Evolutionary conservation across 805 yeast species (phyloP).

Genomic region (Kregervanrija pseudodelftensis): DNA sequence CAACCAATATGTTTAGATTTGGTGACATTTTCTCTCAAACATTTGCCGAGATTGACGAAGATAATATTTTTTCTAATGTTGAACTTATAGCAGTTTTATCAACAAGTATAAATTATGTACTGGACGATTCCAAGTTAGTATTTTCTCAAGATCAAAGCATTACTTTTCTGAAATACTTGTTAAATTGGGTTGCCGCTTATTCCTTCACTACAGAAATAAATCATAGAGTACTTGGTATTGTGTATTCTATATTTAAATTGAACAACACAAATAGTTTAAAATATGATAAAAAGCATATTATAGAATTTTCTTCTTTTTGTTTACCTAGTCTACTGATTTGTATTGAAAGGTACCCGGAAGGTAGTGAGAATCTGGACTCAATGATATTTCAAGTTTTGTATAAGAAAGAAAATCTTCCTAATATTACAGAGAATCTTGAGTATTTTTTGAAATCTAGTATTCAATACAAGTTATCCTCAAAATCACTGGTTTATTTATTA

Average conservation of each 20-base stretch:
- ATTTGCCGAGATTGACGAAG: slow-evolving; percentile 14
- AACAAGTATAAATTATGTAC: slow-evolving; percentile 10
- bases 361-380: slow-evolving; percentile 1
- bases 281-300: slow-evolving; percentile 21
- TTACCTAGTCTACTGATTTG: slow-evolving; percentile 16
- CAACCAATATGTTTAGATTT: slow-evolving; percentile 35
- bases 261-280: slow-evolving; percentile 17
- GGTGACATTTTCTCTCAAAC: slow-evolving; percentile 29
- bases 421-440: slow-evolving; percentile 26
- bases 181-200: slow-evolving; percentile 2
- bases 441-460: slow-evolving; percentile 22
- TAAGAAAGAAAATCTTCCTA: slow-evolving; percentile 16
- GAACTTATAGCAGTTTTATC: slow-evolving; percentile 16
- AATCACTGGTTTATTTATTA: slow-evolving; percentile 25
- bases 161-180: slow-evolving; percentile 11
- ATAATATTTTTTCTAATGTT: slow-evolving; percentile 16
- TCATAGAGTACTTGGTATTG: slow-evolving; percentile 3
- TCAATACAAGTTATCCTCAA: slow-evolving; percentile 9
- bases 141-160: slow-evolving; percentile 24
- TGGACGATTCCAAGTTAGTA: slow-evolving; percentile 10
- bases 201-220: slow-evolving; percentile 2
- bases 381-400: slow-evolving; percentile 25
- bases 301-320: slow-evolving; percentile 19
- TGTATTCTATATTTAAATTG: slow-evolving; percentile 15
- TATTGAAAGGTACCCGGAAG: background rate